Evolutionary conservation across 129 eudicot genomes (phyloP).

Genomic region (Flaveria sonorensis): DNA sequence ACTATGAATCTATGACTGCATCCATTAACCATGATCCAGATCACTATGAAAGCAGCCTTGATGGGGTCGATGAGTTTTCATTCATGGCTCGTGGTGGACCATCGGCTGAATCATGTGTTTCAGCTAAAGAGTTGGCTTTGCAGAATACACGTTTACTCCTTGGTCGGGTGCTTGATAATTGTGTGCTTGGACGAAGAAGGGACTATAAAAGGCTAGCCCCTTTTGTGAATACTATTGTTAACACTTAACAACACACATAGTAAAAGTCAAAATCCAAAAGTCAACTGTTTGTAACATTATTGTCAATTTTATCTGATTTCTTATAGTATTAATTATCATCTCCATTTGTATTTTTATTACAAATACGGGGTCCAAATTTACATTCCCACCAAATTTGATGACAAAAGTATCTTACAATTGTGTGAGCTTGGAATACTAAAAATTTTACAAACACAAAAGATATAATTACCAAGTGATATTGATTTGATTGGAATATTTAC

Average conservation of each 20-base stretch:
- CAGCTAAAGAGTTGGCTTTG: constrained; percentile 69
- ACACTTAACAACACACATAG: constrained; percentile 29
- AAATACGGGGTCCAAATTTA: neutral
- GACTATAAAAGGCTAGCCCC: constrained; percentile 87
- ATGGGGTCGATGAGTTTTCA: constrained; percentile 53
- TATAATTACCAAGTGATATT: neutral
- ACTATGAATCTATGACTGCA: constrained; percentile 65
- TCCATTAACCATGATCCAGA: constrained; percentile 53
- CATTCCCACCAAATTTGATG: constrained; percentile 7
- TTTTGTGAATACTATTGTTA: constrained; percentile 62
- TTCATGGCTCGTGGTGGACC: constrained; percentile 47
- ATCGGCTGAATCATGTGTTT: constrained; percentile 48
- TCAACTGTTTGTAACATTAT: neutral
- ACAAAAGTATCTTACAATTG: neutral
- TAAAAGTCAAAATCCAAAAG: neutral
- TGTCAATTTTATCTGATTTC: neutral
- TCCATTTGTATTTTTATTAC: neutral
- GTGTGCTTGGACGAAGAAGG: constrained; percentile 72
- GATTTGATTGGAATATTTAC: constrained; percentile 1
- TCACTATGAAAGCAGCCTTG: constrained; percentile 51
- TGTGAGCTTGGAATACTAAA: neutral
- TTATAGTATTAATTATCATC: neutral
- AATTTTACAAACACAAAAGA: neutral
- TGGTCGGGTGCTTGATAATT: constrained; percentile 85
- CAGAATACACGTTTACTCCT: constrained; percentile 80